These are phyloP conservation scores for Colletotrichum sp. DNA, from an alignment of 2,329 filamentous ascomycete genomes.

Conservation along the genomic window DNA sequence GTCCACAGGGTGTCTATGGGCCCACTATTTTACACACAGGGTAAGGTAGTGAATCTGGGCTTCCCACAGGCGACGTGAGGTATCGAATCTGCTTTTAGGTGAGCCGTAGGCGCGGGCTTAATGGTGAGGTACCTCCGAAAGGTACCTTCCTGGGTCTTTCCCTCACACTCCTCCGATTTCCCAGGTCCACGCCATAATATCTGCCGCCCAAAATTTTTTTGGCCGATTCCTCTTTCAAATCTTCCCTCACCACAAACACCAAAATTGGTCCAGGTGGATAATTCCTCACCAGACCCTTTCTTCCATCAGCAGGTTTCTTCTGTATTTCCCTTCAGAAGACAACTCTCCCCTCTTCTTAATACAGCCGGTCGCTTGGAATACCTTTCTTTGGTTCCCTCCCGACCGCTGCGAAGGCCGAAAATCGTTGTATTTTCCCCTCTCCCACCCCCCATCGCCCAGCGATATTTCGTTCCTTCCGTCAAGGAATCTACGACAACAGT, in stretches of 20 bases:
- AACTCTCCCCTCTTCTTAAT: constrained; percentile 24
- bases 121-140: constrained; percentile 4
- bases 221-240: constrained; percentile 7
- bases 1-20: neutral
- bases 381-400: constrained; percentile 15
- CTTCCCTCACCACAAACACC: constrained; percentile 23
- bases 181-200: constrained; percentile 20
- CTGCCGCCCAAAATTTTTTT: constrained; percentile 23
- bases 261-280: constrained; percentile 23
- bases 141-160: constrained; percentile 15
- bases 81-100: neutral
- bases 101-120: neutral
- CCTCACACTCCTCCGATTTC: constrained; percentile 2
- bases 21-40: neutral
- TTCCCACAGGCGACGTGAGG: neutral
- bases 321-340: constrained; percentile 25
- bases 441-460: constrained; percentile 13
- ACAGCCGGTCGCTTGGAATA: constrained; percentile 1
- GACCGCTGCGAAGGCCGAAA: constrained; percentile 11
- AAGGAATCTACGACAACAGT: constrained; percentile 11
- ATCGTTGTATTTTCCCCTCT: constrained; percentile 11
- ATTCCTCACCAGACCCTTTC: constrained; percentile 21
- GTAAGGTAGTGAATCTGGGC: neutral
- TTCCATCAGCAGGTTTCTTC: constrained; percentile 24
- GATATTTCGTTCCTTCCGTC: constrained; percentile 22